Evolutionary conservation across 345 rosid species (phyloP).

Genomic region (Carallia pectinifolia): DNA sequence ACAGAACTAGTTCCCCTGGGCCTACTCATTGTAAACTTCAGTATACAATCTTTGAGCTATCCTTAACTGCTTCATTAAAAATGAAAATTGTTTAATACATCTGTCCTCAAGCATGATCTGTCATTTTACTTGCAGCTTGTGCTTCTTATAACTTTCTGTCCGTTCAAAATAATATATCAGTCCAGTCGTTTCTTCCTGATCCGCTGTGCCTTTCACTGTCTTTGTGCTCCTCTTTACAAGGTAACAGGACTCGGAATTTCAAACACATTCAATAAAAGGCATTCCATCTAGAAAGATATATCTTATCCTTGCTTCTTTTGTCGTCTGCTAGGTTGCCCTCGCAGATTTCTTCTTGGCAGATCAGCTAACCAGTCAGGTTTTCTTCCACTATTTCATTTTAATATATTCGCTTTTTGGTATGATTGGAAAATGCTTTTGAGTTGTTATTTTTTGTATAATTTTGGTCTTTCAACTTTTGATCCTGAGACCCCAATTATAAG

Average conservation of each 20-base stretch:
- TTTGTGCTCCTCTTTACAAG: conserved; percentile 71
- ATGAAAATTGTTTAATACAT: neutral
- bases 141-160: conserved; percentile 45
- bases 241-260: conserved; percentile 28
- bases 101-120: neutral
- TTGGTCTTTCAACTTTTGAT: neutral
- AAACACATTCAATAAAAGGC: neutral
- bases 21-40: conserved; percentile 49
- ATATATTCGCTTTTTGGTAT: neutral
- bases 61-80: neutral
- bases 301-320: neutral
- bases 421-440: neutral
- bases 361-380: conserved; percentile 77
- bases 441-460: neutral
- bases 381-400: conserved; percentile 13
- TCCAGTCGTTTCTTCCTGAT: conserved; percentile 62
- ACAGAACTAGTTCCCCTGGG: conserved; percentile 69
- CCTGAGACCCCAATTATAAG: neutral
- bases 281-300: neutral
- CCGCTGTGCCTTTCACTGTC: conserved; percentile 43
- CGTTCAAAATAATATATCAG: conserved; percentile 61
- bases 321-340: conserved; percentile 52
- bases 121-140: conserved; percentile 38
- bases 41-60: neutral
- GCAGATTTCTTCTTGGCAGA: conserved; percentile 90